These are phyloP conservation scores for Globisporangium cederbergense DNA, from an alignment of 352 stramenopile species.

Conservation along the genomic window DNA sequence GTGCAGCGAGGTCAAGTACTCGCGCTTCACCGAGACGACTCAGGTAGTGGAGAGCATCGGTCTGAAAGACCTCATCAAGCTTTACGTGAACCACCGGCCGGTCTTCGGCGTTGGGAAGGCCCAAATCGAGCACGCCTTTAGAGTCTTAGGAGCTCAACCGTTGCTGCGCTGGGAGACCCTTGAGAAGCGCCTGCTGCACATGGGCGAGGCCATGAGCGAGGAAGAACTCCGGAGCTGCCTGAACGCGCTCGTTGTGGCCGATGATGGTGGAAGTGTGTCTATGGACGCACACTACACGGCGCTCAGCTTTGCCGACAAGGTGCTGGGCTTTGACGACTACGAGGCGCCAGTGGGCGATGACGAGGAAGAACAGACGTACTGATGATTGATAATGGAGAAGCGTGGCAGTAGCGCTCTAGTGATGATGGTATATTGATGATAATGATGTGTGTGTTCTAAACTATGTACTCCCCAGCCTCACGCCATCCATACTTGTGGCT, in stretches of 20 bases:
- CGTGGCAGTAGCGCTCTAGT: no score
- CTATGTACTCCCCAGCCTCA: no score
- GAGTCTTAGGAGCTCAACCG: not conserved
- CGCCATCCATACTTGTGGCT: not conserved
- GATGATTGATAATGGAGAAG: not conserved
- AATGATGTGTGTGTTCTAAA: no score
- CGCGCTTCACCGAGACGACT: conserved; percentile 73
- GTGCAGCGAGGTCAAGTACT: conserved; percentile 85
- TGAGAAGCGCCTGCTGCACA: conserved; percentile 55
- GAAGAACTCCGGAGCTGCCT: conserved; percentile 84
- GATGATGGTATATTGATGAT: no score
- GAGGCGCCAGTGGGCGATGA: conserved; percentile 20
- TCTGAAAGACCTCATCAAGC: conserved; percentile 79
- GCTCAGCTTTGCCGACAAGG: conserved; percentile 73
- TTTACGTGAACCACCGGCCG: conserved; percentile 93
- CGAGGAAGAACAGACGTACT: not conserved
- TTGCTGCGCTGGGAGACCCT: conserved; percentile 62
- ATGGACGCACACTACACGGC: conserved; percentile 59
- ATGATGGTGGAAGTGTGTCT: conserved; percentile 15
- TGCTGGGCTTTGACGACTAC: conserved; percentile 89
- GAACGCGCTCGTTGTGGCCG: conserved; percentile 54
- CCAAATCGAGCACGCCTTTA: conserved; percentile 77
- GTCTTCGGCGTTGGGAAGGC: conserved; percentile 83
- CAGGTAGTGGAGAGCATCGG: conserved; percentile 59
- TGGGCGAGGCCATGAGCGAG: conserved; percentile 74